Evolutionary conservation across 225 moss, liverwort and hornwort species (phyloP), one percentile per base, ranked within the genome.

Genomic region (Bryoerythrophyllum caledonicum): DNA sequence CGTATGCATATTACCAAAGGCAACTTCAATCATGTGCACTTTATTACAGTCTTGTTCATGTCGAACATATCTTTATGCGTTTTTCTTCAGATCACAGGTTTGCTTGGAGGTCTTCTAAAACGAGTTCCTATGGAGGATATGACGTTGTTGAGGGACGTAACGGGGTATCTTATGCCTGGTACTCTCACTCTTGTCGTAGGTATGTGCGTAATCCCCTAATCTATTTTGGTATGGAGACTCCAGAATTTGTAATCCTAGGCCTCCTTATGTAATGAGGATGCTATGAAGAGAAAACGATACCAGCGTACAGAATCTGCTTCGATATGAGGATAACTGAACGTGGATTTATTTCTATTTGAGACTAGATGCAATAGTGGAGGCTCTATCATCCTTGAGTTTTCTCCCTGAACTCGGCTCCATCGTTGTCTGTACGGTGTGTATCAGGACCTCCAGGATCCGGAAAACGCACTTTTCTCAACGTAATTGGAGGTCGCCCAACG

Each of bases 161-260:
- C 95, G 6, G 95, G 99, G 59, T 95, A 99, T 67, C 80, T 95
- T 34, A 99, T 99, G 99, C 99, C 99, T 63, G 95, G 93, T 78
- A 85, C 93, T 75, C 80, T 99, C 49, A 99, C 99, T 40, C 93
- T 99, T 63, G 72, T 92, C 16, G 53, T 99, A 74, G 99, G 99
- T 97, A 89, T 67, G 85, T 85, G 41, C 56, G 46, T 11, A 53
- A 69, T 71, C 67, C 63, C 49, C 71, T 46, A 52, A 30, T 46
- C 25, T 63, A 48, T 37, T n/a, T 30, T 79, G 67, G 63, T 52
- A 27, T n/a, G 30, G 35, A 67, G 57, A 40, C 21, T 32, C 49
- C 24, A 71, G 60, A 65, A 70, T 71, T 74, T 60, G 34, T 48
- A 68, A 32, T 63, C 38, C 56, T 67, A 38, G 44, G 32, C 34